A percentile compares a stretch with the other conserved stretches of the same genome.
Evolutionary conservation across 768 basidiomycete species (phyloP).

Genomic region (Boletus fagicola): DNA sequence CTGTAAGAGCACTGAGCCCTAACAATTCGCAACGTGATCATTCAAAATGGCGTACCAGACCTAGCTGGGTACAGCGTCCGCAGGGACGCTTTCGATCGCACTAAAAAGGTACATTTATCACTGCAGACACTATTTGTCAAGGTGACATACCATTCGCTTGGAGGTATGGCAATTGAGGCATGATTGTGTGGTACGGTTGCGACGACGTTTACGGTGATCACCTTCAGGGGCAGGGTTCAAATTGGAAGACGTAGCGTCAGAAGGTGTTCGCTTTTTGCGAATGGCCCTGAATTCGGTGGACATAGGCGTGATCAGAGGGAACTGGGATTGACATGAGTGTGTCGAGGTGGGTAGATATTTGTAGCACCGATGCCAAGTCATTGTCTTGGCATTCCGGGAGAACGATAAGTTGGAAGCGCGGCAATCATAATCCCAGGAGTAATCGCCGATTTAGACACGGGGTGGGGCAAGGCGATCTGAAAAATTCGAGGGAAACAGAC

Average conservation of each 20-base stretch:
- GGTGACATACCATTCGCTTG: constrained; percentile 59
- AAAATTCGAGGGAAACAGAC: constrained; percentile 13
- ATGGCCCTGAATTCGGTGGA: constrained; percentile 25
- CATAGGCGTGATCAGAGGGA: constrained; percentile 21
- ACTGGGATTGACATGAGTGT: neutral
- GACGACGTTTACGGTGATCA: constrained; percentile 60
- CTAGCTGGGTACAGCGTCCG: constrained; percentile 44
- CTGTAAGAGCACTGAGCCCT: constrained; percentile 34
- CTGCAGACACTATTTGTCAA: neutral
- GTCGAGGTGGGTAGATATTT: constrained; percentile 24
- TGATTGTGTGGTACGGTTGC: constrained; percentile 72
- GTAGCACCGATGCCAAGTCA: constrained; percentile 17
- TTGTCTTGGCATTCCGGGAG: constrained; percentile 24
- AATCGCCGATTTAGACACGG: constrained; percentile 11
- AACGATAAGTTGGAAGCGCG: neutral
- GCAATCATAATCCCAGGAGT: constrained; percentile 9
- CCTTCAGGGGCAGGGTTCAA: constrained; percentile 41
- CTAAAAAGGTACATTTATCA: constrained; percentile 21
- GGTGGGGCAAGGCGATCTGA: constrained; percentile 13
- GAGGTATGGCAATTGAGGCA: constrained; percentile 74
- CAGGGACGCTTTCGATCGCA: constrained; percentile 50
- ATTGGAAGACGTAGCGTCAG: constrained; percentile 25
- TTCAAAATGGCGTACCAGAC: constrained; percentile 34
- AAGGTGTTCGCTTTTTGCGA: constrained; percentile 33
- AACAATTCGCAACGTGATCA: constrained; percentile 25